Conservation (phyloP, 495 filamentous ascomycete genomes). For the Neurospora tetraspora region DNA sequence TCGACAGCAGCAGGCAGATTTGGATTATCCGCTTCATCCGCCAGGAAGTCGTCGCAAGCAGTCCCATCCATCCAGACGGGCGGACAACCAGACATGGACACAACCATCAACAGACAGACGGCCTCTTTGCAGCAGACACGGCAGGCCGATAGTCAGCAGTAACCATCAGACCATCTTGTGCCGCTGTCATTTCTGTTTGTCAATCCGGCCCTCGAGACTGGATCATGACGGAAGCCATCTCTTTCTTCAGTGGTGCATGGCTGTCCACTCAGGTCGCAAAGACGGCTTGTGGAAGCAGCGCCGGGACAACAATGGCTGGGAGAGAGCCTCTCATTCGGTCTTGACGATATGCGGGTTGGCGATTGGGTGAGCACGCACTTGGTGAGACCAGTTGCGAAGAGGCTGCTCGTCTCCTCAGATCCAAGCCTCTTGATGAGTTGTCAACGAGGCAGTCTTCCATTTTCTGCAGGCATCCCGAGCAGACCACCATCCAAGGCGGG, state of each 20-base stretch:
- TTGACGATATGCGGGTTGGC: not conserved
- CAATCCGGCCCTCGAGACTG: not conserved
- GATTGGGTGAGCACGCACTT: not conserved
- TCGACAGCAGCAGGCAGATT: not conserved
- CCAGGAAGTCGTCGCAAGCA: not conserved
- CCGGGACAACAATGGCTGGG: not conserved
- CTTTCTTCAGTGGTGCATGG: slow-evolving; percentile 1
- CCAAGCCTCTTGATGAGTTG: not conserved
- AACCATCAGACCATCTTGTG: not conserved
- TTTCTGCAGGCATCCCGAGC: not conserved
- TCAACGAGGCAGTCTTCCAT: not conserved
- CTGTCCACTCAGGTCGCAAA: slow-evolving; percentile 3
- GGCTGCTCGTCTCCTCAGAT: not conserved
- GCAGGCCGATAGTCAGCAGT: not conserved
- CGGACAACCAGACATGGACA: not conserved
- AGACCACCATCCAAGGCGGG: not conserved
- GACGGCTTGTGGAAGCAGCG: not conserved
- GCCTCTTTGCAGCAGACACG: not conserved
- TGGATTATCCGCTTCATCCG: not conserved
- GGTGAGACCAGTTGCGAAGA: not conserved
- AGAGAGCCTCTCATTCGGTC: not conserved
- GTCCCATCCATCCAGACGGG: not conserved
- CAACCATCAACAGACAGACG: not conserved
- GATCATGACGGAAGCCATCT: not conserved
- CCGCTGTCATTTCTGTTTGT: not conserved